These are phyloP conservation scores for Dothiorella sarmentorum DNA, from an alignment of 2,329 filamentous ascomycete species.

Conservation along the genomic window DNA sequence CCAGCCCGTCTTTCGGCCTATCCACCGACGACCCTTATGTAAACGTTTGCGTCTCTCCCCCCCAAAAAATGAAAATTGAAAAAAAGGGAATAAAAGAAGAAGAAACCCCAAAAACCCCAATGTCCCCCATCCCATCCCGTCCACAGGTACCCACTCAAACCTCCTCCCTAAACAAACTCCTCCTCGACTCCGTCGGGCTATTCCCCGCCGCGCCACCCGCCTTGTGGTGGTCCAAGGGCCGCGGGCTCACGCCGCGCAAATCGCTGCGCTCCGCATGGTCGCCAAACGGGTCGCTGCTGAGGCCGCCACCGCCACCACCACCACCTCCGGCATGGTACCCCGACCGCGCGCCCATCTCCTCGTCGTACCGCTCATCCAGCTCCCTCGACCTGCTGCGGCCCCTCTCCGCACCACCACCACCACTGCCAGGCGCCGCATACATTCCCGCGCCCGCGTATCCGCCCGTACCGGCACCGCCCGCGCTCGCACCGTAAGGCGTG, in stretches of 20 bases:
- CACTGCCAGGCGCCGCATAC: conserved; percentile 29
- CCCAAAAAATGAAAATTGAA: too few relatives aligned
- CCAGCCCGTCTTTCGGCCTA: not conserved
- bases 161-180: conserved; percentile 68
- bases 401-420: conserved; percentile 34
- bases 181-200: conserved; percentile 61
- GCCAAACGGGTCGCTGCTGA: conserved; percentile 63
- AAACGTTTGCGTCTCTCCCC: too few relatives aligned
- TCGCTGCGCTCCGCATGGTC: conserved; percentile 63
- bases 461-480: too few relatives aligned
- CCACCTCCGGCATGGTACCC: too few relatives aligned
- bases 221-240: conserved; percentile 61
- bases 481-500: conserved; percentile 38
- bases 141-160: conserved; percentile 48
- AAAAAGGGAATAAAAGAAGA: too few relatives aligned
- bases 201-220: conserved; percentile 45
- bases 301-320: conserved; percentile 30
- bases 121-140: not conserved
- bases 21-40: not conserved
- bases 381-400: conserved; percentile 51
- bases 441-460: conserved; percentile 30
- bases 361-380: conserved; percentile 31
- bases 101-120: not conserved
- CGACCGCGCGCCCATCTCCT: conserved; percentile 27
- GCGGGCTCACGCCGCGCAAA: conserved; percentile 69